Evolutionary conservation across 441 rosid species (phyloP).

Genomic region (Omphalea diandra): DNA sequence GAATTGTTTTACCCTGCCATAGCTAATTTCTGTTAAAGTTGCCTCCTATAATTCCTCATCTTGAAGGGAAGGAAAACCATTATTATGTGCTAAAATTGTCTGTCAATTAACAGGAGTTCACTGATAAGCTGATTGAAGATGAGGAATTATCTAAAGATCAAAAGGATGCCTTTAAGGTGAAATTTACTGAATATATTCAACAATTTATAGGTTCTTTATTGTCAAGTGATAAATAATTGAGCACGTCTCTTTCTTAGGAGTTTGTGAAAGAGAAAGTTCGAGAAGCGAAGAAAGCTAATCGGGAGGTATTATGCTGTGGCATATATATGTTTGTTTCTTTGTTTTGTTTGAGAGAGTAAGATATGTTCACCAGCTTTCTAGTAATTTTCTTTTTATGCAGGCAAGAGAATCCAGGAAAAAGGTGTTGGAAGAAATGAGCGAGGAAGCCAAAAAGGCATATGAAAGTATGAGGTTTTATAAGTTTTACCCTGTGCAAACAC

Average conservation of each 20-base stretch:
- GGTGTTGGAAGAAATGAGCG: conserved; percentile 64
- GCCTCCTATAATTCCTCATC: not conserved
- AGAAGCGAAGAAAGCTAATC: conserved; percentile 81
- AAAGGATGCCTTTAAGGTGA: conserved; percentile 80
- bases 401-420: conserved; percentile 74
- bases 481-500: conserved; percentile 73
- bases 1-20: not conserved
- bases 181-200: conserved; percentile 11
- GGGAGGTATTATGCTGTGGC: conserved; percentile 49
- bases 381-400: conserved; percentile 32
- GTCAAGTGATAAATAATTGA: not conserved
- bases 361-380: conserved; percentile 7
- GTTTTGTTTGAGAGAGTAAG: conserved; percentile 8
- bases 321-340: conserved; percentile 3
- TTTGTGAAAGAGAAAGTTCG: conserved; percentile 77
- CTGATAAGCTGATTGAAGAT: conserved; percentile 54
- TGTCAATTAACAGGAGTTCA: conserved; percentile 55
- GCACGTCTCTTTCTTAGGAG: conserved; percentile 55
- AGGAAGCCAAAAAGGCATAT: conserved; percentile 55
- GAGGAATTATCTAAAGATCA: conserved; percentile 74
- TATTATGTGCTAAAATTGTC: conserved; percentile 18
- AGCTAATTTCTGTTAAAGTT: not conserved
- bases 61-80: conserved; percentile 4
- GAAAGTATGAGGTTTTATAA: conserved; percentile 73
- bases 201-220: not conserved